These are phyloP conservation scores for Asterionellopsis glacialis DNA, from an alignment of 108 stramenopile species.

Conservation along the genomic window DNA sequence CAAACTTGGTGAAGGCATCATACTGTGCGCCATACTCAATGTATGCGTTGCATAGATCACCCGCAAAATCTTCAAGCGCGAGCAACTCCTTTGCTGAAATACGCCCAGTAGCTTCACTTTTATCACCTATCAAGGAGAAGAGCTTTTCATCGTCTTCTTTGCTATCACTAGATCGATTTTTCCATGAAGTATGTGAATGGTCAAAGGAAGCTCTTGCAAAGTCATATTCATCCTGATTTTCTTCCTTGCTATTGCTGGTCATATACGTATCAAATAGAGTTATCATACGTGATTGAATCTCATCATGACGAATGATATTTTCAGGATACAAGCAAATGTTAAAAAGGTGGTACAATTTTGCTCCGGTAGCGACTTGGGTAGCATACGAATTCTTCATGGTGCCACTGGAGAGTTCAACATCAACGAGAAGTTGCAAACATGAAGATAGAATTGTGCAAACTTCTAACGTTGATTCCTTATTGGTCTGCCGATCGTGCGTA, in stretches of 20 bases:
- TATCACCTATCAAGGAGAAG: neutral
- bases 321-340: conserved; percentile 75
- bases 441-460: conserved; percentile 34
- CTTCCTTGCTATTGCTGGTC: neutral
- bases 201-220: conserved; percentile 39
- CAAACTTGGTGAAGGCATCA: conserved; percentile 47
- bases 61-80: conserved; percentile 66
- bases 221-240: neutral
- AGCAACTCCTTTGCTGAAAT: conserved; percentile 36
- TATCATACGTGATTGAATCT: conserved; percentile 12
- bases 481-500: conserved; percentile 9
- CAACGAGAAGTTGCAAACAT: conserved; percentile 36
- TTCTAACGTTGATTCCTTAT: conserved; percentile 14
- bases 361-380: conserved; percentile 31
- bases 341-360: conserved; percentile 73
- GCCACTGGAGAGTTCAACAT: conserved; percentile 28
- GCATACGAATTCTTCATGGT: conserved; percentile 6
- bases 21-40: conserved; percentile 82
- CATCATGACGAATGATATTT: conserved; percentile 40
- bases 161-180: neutral
- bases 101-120: neutral
- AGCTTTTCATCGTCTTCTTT: conserved; percentile 7
- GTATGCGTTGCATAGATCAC: conserved; percentile 65
- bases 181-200: conserved; percentile 35
- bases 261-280: conserved; percentile 22